These are phyloP conservation scores for Leccinum huronense DNA, from an alignment of 1,284 basidiomycete genomes.

Conservation along the genomic window DNA sequence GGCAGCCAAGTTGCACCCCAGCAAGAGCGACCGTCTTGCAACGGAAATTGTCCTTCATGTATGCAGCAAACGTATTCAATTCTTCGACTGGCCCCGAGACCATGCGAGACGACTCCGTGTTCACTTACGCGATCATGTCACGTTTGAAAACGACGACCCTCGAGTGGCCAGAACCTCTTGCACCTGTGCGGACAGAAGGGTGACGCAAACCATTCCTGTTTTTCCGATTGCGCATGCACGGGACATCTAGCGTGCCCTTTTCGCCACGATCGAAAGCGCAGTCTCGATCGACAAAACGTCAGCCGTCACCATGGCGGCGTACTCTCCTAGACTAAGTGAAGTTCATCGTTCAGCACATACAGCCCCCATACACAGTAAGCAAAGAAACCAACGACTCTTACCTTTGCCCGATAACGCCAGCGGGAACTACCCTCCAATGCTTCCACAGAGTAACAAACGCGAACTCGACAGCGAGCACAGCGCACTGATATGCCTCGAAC, in stretches of 20 bases:
- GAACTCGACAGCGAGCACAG: conserved; percentile 61
- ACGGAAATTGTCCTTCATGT: conserved; percentile 38
- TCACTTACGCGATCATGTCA: conserved; percentile 59
- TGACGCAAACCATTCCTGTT: conserved; percentile 62
- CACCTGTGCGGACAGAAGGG: conserved; percentile 38
- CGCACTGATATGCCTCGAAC: conserved; percentile 51
- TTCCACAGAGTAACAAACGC: conserved; percentile 60
- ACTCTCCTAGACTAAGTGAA: conserved; percentile 61
- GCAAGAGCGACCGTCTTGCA: conserved; percentile 45
- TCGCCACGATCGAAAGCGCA: conserved; percentile 58
- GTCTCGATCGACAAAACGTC: conserved; percentile 53
- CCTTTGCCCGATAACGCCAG: conserved; percentile 66
- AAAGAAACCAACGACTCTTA: conserved; percentile 30
- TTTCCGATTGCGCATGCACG: conserved; percentile 42
- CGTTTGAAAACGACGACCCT: conserved; percentile 34
- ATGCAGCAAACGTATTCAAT: conserved; percentile 42
- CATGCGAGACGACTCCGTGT: conserved; percentile 55
- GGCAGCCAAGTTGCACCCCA: conserved; percentile 59
- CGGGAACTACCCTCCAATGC: conserved; percentile 60
- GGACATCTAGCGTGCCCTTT: conserved; percentile 54
- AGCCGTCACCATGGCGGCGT: conserved; percentile 60
- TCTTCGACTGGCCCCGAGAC: conserved; percentile 51
- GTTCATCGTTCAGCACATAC: background rate
- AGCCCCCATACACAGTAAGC: background rate
- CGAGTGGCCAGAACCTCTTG: conserved; percentile 36